Evolutionary conservation across 345 rosid species (phyloP), one percentile per base, ranked within the genome.

Genomic region (Crucihimalaya himalaica): DNA sequence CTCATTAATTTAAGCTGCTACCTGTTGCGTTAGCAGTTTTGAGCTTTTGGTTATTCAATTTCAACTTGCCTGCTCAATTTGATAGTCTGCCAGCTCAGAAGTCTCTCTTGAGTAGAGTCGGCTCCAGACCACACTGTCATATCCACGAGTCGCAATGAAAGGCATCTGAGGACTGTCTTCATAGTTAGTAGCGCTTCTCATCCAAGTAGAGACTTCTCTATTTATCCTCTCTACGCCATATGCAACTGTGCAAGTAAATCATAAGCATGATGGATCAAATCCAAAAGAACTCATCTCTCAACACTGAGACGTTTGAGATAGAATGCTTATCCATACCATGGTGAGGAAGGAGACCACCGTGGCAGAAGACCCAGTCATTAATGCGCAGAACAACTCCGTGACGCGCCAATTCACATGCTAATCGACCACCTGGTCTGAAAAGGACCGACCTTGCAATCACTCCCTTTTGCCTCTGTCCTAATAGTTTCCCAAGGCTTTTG

Each of bases 381-480:
- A 91, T 83, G 76, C 83, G 86, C 57, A 94, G 86, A 37, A 83
- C 84, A 37, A 91, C 92, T 19, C 88, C 78, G 20, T 94, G 95
- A 56, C 84, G 84, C 2, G 96, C 82, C 82, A 94, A 72, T 60
- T 91, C 93, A 55, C 86, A 79, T 6, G 97, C 97, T 76, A 94
- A 66, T 10, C 83, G 90, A 78, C 97, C 96, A 8, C 98, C 97
- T 3, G 95, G 96, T 77, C 89, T 86, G 61, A 91, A 79, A 62
- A 94, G 86, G 18, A 83, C 72, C 37, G 98, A 89, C 79, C 96
- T 88, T 66, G 97, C 87, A 74, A 89, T 83, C 67, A 89, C 87
- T 63, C 96, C 97, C 88, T 87, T 91, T 79, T 94, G 98, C 84
- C 90, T 89, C 98, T 94, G 98, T 87, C 89, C 98, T 94, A 88